These are phyloP conservation scores for Podila epicladia DNA, from an alignment of 192 early-diverging fungal species.

Conservation along the genomic window DNA sequence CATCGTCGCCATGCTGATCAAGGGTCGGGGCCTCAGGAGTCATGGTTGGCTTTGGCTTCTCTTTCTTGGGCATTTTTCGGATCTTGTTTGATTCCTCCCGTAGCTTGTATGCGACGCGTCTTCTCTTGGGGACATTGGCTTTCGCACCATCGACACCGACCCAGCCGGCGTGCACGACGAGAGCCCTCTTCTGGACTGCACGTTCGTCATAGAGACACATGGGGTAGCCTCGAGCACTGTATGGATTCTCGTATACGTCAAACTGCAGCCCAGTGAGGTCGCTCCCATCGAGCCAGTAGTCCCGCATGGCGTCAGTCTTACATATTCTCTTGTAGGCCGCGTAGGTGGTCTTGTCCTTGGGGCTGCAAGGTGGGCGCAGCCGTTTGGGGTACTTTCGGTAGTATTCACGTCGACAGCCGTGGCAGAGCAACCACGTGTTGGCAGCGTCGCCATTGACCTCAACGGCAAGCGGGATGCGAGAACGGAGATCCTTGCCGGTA, in stretches of 20 bases:
- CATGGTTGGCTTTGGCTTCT: too few relatives aligned
- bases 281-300: too few relatives aligned
- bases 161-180: not conserved
- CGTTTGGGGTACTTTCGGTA: too few relatives aligned
- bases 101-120: not conserved
- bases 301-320: too few relatives aligned
- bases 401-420: not conserved
- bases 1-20: too few relatives aligned
- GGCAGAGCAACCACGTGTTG: not conserved
- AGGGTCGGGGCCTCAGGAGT: too few relatives aligned
- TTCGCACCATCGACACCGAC: not conserved
- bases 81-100: not conserved
- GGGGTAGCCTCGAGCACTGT: not conserved
- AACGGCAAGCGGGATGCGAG: slow-evolving; percentile 20
- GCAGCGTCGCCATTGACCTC: not conserved
- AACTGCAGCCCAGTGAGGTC: too few relatives aligned
- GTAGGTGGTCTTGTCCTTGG: too few relatives aligned
- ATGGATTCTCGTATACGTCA: too few relatives aligned
- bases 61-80: too few relatives aligned
- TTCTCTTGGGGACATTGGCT: not conserved
- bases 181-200: not conserved
- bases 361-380: too few relatives aligned
- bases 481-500: not conserved
- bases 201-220: slow-evolving; percentile 1
- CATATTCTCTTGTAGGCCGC: too few relatives aligned